Base-by-base conservation (phyloP, 2,329 filamentous ascomycete species). In the Diaporthe humulicola region DNA sequence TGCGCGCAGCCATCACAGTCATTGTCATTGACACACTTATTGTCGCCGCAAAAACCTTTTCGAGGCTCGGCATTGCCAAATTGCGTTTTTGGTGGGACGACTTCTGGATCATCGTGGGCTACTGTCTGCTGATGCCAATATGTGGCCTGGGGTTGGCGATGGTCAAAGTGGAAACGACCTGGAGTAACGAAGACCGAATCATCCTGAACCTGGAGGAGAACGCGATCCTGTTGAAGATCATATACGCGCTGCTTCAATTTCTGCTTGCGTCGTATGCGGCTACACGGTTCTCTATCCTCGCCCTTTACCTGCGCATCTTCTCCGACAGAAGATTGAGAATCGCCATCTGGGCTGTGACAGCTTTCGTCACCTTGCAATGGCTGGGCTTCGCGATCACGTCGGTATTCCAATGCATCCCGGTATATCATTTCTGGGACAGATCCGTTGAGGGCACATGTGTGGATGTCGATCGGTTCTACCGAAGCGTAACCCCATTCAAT, bases 31-130 rank as follows among this genome's bases (percentile, higher is more conserved):
- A 75, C 66, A 75, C 74, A 2, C 6, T 75, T 52, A 71, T 75
- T 52, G 74, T 75, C 50, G 25, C 73, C 15, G 71, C 71, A 25
- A 75, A 75, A 38, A 75, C 74, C 9, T 74, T 71, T 58, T 75
- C 74, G 28, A 64, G 74, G 15, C 25, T 67, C 33, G 57, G 54
- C 25, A 42, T 75, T 22, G 74, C 74, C 36, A 70, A 71, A 33
- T 25, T 75, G 15, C 58, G 50, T 8, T 75, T 75, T 30, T 75
- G 74, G 74, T 75, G 74, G 74, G 74, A 75, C 28, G 74, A 75
- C 52, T 75, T 75, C 28, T 75, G 74, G 74, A 74, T 75, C 38
- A 52, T 75, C 36, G 50, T 67, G 50, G 74, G 57, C 40, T 75
- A 71, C 17, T 14, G 30, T 10, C n/a, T 74, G 25, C 52, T 75